Evolutionary conservation across 2,329 filamentous ascomycete species (phyloP).

Genomic region (Botrytis squamosa): DNA sequence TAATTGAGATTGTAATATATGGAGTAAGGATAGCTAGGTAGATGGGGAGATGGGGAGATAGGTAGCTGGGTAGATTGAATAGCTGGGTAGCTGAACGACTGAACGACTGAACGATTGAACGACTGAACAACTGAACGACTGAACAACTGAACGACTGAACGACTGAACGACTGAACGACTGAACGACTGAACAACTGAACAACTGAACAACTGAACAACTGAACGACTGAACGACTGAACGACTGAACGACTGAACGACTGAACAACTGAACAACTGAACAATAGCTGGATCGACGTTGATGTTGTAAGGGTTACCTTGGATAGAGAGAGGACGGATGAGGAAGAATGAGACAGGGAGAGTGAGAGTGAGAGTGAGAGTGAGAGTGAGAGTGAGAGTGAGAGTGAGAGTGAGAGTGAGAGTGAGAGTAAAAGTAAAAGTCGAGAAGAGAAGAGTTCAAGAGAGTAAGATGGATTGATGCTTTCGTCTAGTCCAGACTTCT

Average conservation of each 20-base stretch:
- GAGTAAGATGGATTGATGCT: not conserved
- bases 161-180: too few species aligned
- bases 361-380: not conserved
- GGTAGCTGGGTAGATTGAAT: not conserved
- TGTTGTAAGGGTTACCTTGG: not conserved
- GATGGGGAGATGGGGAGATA: not conserved
- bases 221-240: not conserved
- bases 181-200: not conserved
- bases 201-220: not conserved
- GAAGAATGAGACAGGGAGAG: not conserved
- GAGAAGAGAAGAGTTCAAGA: not conserved
- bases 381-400: not conserved
- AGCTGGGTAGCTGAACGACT: not conserved
- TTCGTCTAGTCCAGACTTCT: not conserved
- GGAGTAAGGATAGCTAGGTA: not conserved
- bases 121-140: not conserved
- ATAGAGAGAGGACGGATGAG: not conserved
- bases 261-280: not conserved
- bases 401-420: not conserved
- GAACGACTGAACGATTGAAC: not conserved
- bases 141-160: not conserved
- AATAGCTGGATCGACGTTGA: not conserved
- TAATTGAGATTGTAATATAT: not conserved
- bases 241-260: not conserved
- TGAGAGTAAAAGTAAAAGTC: not conserved